Percentiles rank a stretch among this genome's conserved stretches.
These are phyloP conservation scores for Canariomyces notabilis DNA, from an alignment of 2,329 filamentous ascomycete species.

Conservation along the genomic window DNA sequence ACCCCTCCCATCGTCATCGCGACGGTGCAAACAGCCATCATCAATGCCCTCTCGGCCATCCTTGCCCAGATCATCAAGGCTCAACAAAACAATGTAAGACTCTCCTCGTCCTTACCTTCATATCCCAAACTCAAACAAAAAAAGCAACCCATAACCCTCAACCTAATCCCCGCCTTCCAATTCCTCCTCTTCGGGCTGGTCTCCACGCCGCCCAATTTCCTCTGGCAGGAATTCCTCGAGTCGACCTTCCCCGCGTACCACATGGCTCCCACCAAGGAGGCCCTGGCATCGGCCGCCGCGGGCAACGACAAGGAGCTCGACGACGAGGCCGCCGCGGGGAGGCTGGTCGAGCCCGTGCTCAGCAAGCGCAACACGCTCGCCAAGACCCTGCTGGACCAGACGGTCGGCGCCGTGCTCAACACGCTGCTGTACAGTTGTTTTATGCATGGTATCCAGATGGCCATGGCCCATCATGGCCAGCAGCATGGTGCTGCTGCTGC, in stretches of 20 bases:
- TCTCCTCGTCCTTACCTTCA: background rate
- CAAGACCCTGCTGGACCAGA: slow-evolving; percentile 49
- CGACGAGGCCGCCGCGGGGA: slow-evolving; percentile 32
- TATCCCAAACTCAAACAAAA: background rate
- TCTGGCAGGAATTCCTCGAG: slow-evolving; percentile 80
- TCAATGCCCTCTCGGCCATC: slow-evolving; percentile 65
- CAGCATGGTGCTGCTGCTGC: background rate
- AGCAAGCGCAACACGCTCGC: slow-evolving; percentile 46
- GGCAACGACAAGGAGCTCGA: slow-evolving; percentile 39
- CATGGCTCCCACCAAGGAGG: slow-evolving; percentile 35
- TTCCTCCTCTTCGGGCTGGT: slow-evolving; percentile 71
- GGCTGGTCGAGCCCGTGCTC: slow-evolving; percentile 46
- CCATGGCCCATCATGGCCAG: slow-evolving; percentile 39
- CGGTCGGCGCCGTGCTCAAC: slow-evolving; percentile 52
- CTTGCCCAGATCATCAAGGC: slow-evolving; percentile 66
- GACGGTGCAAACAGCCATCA: slow-evolving; percentile 59
- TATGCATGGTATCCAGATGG: slow-evolving; percentile 49
- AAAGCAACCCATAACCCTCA: slow-evolving; percentile 38
- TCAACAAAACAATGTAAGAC: slow-evolving; percentile 53
- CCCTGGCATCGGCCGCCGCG: slow-evolving; percentile 36
- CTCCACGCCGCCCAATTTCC: slow-evolving; percentile 74
- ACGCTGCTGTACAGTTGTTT: slow-evolving; percentile 50
- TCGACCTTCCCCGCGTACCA: slow-evolving; percentile 64
- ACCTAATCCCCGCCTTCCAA: slow-evolving; percentile 64
- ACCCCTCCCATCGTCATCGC: slow-evolving; percentile 51